Conservation (phyloP, 2,329 filamentous ascomycete genomes). For the Rugonectria rugulosa region DNA sequence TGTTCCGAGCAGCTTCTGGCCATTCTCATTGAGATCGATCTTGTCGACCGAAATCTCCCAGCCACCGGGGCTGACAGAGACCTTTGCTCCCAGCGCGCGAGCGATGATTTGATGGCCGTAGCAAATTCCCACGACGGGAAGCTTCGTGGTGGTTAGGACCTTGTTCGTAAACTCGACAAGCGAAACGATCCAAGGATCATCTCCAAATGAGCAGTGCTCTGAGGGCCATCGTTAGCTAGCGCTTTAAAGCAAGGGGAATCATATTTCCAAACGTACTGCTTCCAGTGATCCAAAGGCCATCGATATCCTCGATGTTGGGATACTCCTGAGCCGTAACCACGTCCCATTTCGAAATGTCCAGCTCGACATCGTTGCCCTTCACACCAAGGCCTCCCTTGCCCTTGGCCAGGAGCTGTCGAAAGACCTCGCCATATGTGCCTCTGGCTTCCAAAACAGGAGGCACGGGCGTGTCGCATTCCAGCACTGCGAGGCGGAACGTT, state of each 20-base stretch:
- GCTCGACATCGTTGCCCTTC: slow-evolving; percentile 26
- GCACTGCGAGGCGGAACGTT: slow-evolving; percentile 37
- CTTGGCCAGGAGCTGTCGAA: slow-evolving; percentile 37
- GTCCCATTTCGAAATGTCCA: slow-evolving; percentile 42
- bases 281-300: slow-evolving; percentile 43
- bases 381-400: slow-evolving; percentile 34
- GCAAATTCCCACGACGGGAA: slow-evolving; percentile 53
- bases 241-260: background rate
- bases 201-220: slow-evolving; percentile 48
- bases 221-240: background rate
- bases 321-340: slow-evolving; percentile 40
- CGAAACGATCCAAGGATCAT: slow-evolving; percentile 51
- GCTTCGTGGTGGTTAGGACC: slow-evolving; percentile 35
- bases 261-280: slow-evolving; percentile 39
- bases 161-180: slow-evolving; percentile 46
- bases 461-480: slow-evolving; percentile 45
- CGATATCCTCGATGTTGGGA: slow-evolving; percentile 38
- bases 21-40: slow-evolving; percentile 47
- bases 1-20: slow-evolving; percentile 45
- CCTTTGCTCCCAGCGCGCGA: slow-evolving; percentile 48
- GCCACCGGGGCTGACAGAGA: slow-evolving; percentile 46
- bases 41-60: slow-evolving; percentile 53
- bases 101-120: slow-evolving; percentile 57
- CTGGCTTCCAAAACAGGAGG: slow-evolving; percentile 35
- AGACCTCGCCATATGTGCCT: slow-evolving; percentile 43